Evolutionary conservation across 345 rosid genomes (phyloP).

Genomic region (Citrus glauca): DNA sequence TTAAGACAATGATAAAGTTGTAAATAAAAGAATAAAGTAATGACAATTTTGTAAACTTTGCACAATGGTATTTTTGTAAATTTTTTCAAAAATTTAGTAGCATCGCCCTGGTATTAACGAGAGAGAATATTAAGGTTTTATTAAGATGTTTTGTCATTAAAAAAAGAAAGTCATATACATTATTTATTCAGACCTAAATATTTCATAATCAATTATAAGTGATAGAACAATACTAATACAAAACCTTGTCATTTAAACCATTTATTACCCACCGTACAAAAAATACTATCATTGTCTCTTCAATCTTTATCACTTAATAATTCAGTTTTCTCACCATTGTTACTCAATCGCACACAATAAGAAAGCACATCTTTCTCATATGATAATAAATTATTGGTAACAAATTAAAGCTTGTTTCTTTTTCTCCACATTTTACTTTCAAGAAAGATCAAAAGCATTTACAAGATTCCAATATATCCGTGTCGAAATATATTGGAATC

Average conservation of each 20-base stretch:
- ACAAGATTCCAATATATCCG: conserved; percentile 1
- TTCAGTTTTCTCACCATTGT: not conserved
- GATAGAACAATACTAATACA: too few relatives aligned
- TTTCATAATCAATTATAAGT: too few relatives aligned
- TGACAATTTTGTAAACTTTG: too few relatives aligned
- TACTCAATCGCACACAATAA: not conserved
- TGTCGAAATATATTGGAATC: conserved; percentile 1
- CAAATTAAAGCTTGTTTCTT: not conserved
- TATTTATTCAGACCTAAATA: too few relatives aligned
- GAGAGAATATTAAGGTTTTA: too few relatives aligned
- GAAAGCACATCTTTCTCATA: not conserved
- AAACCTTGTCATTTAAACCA: not conserved
- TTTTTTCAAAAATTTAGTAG: too few relatives aligned
- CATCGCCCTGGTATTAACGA: too few relatives aligned
- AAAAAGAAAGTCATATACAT: too few relatives aligned
- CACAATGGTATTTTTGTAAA: too few relatives aligned
- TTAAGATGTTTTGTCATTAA: too few relatives aligned
- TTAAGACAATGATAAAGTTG: too few relatives aligned
- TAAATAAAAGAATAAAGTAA: too few relatives aligned
- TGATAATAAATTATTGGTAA: not conserved
- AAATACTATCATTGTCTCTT: not conserved
- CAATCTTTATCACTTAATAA: not conserved
- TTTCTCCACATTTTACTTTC: not conserved
- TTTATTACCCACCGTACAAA: not conserved
- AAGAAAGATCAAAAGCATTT: not conserved